Evolutionary conservation across 148 eudicot genomes (phyloP), one percentile per base, ranked within the genome.

Genomic region (Heliamphora exappendiculata): DNA sequence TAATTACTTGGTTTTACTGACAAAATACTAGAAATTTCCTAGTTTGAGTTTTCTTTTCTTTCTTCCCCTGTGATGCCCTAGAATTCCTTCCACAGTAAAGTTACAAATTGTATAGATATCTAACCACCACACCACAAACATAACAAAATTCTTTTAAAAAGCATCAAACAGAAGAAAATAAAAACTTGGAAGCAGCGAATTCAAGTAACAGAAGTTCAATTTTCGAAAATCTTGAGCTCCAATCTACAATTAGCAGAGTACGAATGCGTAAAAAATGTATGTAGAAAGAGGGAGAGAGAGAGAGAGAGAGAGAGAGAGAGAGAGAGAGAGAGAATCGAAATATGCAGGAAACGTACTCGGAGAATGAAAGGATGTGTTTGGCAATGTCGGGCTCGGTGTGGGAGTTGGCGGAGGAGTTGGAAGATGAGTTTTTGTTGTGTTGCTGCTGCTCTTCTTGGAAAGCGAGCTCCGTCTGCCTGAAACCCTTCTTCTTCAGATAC

Each of bases 401-500:
- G 22, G 88, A 82, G 78, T 80, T 79, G 20, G 85, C 76, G 57
- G 86, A 81, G 73, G 85, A 81, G 44, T 55, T 78, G 28, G 88
- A 82, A 50, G 92, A 87, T 47, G 87, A 74, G 31, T 72, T 78
- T 55, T 81, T 82, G 41, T 80, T 70, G 63, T 82, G 81, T 49
- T 81, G 82, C 19, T 86, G 88, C 22, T 89, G 90, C 70, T 95
- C 99, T 78, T 89, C 89, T 51, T 88, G 94, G n/a, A 90, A 86
- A 79, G 88, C 88, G 70, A 89, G 88, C 72, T 91, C 96, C 1
- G 90, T 88, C 73, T 89, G 93, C 81, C 82, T 92, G 63, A 92
- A 90, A 39, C 98, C 98, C 85, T 86, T 94, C 85, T 90, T 92
- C 87, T 88, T 91, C 81, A 94, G 74, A 76, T 92, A 94, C 36